Conservation (phyloP, 164 flowering plant species). For the Magnolia changhungtana region DNA sequence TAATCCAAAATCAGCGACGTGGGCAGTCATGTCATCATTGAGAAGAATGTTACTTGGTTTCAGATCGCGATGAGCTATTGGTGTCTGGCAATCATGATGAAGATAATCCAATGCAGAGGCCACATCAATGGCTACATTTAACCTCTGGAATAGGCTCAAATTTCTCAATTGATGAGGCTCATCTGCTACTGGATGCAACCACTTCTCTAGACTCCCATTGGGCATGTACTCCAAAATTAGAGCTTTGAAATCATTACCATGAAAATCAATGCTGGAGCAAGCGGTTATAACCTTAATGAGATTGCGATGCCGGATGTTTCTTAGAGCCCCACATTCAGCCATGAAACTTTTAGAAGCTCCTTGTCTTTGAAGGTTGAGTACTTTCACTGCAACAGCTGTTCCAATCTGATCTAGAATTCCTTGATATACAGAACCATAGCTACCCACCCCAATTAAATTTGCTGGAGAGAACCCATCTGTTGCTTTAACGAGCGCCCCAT, state of each 20-base stretch:
- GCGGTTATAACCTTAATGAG: constrained; percentile 4
- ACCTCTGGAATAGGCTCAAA: constrained; percentile 3
- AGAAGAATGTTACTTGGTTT: constrained; percentile 11
- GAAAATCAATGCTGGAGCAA: background rate
- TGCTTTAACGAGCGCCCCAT: constrained; percentile 4
- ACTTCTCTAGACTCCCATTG: constrained; percentile 7
- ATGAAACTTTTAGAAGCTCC: constrained; percentile 14
- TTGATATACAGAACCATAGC: constrained; percentile 3
- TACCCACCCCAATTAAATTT: constrained; percentile 5
- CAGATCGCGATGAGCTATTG: constrained; percentile 16
- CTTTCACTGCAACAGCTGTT: constrained; percentile 7
- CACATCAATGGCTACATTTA: constrained; percentile 2
- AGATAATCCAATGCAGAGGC: constrained; percentile 5
- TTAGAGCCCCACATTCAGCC: constrained; percentile 13
- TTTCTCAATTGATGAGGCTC: background rate
- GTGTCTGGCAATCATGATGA: constrained; percentile 10
- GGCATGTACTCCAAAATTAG: constrained; percentile 13
- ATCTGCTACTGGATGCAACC: constrained; percentile 1
- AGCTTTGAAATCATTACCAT: constrained; percentile 7
- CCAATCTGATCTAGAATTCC: background rate
- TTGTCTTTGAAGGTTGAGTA: constrained; percentile 3
- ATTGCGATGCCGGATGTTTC: constrained; percentile 9
- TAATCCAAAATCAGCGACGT: constrained; percentile 9
- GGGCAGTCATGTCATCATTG: constrained; percentile 17
- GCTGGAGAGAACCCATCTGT: constrained; percentile 1